Evolutionary conservation across 2,329 filamentous ascomycete species (phyloP).

Genomic region (Neocatenulostroma microsporum): DNA sequence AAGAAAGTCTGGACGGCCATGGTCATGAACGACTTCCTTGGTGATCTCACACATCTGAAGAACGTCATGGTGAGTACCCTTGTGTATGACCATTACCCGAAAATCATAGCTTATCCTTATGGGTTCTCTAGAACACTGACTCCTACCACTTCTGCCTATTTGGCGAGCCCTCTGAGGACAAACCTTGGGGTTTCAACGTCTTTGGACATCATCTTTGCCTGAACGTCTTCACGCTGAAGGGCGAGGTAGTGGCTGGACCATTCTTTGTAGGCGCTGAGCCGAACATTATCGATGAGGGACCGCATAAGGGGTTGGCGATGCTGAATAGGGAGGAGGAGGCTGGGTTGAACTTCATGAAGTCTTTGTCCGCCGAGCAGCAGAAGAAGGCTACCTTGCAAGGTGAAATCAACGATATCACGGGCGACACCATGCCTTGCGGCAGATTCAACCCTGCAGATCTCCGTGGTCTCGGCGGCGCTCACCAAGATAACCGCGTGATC

Average conservation of each 20-base stretch:
- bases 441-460: conserved; percentile 76
- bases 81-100: too few species aligned
- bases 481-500: conserved; percentile 66
- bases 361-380: conserved; percentile 43
- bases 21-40: conserved; percentile 66
- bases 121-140: too few species aligned
- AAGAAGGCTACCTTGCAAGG: conserved; percentile 45
- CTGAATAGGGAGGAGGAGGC: conserved; percentile 56
- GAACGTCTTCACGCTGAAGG: conserved; percentile 56
- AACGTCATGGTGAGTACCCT: too few species aligned
- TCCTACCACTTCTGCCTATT: conserved; percentile 70
- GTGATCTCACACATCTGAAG: conserved; percentile 54
- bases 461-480: conserved; percentile 67
- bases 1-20: conserved; percentile 59
- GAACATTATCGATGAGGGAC: conserved; percentile 60
- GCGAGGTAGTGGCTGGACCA: conserved; percentile 60
- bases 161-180: conserved; percentile 48
- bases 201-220: conserved; percentile 74
- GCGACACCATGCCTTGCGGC: conserved; percentile 44
- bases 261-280: conserved; percentile 75
- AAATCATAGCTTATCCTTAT: too few species aligned
- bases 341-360: conserved; percentile 61
- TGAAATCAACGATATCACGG: conserved; percentile 53
- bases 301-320: conserved; percentile 55
- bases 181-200: conserved; percentile 63